These are phyloP conservation scores for Xylaria sp. DNA, from an alignment of 2,329 filamentous ascomycete species.

Conservation along the genomic window DNA sequence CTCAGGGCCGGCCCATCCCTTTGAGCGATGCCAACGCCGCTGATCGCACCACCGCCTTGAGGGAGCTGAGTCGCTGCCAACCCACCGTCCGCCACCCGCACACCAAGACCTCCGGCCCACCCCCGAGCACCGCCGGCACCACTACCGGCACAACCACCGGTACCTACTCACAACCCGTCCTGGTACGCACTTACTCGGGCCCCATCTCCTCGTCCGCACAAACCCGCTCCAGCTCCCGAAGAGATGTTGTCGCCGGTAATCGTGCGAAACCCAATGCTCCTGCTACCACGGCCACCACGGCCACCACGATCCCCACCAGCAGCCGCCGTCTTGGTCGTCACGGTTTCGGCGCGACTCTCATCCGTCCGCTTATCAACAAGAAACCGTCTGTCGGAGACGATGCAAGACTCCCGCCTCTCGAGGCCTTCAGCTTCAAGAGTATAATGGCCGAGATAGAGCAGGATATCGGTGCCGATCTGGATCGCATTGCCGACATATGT, in stretches of 20 bases:
- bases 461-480: slow-evolving; percentile 63
- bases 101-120: slow-evolving; percentile 54
- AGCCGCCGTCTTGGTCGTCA: slow-evolving; percentile 43
- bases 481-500: slow-evolving; percentile 71
- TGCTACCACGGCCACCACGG: slow-evolving; percentile 34
- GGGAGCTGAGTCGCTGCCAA: slow-evolving; percentile 64
- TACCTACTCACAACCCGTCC: slow-evolving; percentile 69
- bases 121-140: slow-evolving; percentile 51
- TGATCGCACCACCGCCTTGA: slow-evolving; percentile 63
- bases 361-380: slow-evolving; percentile 50
- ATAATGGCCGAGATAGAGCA: slow-evolving; percentile 64
- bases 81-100: slow-evolving; percentile 55
- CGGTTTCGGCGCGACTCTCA: slow-evolving; percentile 51
- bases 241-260: slow-evolving; percentile 33
- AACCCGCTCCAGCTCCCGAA: slow-evolving; percentile 40
- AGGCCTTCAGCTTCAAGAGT: slow-evolving; percentile 69
- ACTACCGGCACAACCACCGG: slow-evolving; percentile 45
- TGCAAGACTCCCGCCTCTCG: slow-evolving; percentile 62
- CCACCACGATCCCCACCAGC: slow-evolving; percentile 46
- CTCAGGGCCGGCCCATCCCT: slow-evolving; percentile 60
- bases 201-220: slow-evolving; percentile 46
- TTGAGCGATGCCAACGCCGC: slow-evolving; percentile 62
- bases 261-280: slow-evolving; percentile 35
- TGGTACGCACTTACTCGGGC: slow-evolving; percentile 67
- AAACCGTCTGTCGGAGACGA: slow-evolving; percentile 40